Evolutionary conservation across 2,329 filamentous ascomycete genomes (phyloP).

Genomic region (Ophiostoma angusticollis): DNA sequence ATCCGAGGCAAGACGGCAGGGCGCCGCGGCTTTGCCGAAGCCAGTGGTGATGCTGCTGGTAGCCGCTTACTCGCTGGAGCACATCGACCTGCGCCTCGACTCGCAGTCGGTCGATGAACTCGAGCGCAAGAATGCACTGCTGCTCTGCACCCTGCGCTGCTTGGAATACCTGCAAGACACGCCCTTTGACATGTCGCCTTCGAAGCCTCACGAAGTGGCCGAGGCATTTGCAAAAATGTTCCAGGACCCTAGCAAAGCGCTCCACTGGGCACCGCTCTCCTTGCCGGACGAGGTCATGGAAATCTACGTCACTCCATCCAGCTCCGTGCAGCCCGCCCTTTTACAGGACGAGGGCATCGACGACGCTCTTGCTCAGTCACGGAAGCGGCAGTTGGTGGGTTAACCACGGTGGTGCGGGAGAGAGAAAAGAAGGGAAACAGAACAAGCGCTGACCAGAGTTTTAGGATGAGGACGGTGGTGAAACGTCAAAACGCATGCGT

Average conservation of each 20-base stretch:
- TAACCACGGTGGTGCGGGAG: too few species aligned
- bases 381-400: conserved; percentile 26
- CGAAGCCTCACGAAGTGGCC: conserved; percentile 34
- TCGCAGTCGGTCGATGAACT: conserved; percentile 25
- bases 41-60: conserved; percentile 38
- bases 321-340: conserved; percentile 11
- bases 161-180: conserved; percentile 27
- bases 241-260: conserved; percentile 24
- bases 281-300: conserved; percentile 39
- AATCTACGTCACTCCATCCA: conserved; percentile 26
- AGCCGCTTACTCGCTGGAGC: conserved; percentile 40
- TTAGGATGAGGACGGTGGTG: conserved; percentile 5
- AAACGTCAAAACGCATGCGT: conserved; percentile 20
- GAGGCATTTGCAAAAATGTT: conserved; percentile 34
- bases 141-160: conserved; percentile 25
- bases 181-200: conserved; percentile 17
- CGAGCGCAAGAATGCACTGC: conserved; percentile 32
- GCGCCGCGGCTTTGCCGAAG: conserved; percentile 8
- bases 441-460: too few species aligned
- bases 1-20: neutral
- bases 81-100: conserved; percentile 34
- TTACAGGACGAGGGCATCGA: conserved; percentile 4
- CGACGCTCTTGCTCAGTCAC: conserved; percentile 15
- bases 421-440: too few species aligned
- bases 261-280: conserved; percentile 34